Conservation (phyloP, 306 rosid species). For the Abrus precatorius region DNA sequence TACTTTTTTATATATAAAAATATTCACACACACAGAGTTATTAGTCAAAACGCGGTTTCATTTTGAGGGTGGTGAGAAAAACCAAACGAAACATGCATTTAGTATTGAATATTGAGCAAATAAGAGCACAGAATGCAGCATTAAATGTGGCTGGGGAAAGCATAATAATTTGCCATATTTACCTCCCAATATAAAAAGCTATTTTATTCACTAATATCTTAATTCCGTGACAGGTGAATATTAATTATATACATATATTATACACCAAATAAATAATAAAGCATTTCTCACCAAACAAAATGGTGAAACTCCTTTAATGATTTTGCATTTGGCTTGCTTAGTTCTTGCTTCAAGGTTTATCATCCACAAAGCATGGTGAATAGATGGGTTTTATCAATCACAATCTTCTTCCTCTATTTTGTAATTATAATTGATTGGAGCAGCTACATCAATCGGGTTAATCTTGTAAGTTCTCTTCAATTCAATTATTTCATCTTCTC, state of each 20-base stretch:
- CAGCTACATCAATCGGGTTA: slow-evolving; percentile 20
- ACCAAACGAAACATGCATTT: not conserved
- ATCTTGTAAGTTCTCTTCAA: slow-evolving; percentile 17
- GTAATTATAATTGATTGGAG: not conserved
- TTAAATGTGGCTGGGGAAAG: not conserved
- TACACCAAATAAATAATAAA: not conserved
- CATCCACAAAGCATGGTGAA: slow-evolving; percentile 5
- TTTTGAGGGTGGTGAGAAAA: not conserved
- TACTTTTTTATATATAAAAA: no score
- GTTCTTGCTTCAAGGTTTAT: not conserved
- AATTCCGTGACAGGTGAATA: not conserved
- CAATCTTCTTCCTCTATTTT: not conserved
- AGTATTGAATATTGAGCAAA: not conserved
- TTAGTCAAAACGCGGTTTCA: not conserved
- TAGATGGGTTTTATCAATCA: slow-evolving; percentile 11
- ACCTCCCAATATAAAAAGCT: not conserved
- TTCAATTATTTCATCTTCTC: not conserved
- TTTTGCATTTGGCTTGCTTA: not conserved
- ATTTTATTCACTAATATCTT: not conserved
- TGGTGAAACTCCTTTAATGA: not conserved
- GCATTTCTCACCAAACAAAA: not conserved
- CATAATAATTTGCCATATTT: not conserved
- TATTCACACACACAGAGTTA: no score
- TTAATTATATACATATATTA: not conserved
- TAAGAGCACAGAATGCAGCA: not conserved